Conservation (phyloP, 1,139 yeast species). For the Yamadazyma membranifaciens region DNA sequence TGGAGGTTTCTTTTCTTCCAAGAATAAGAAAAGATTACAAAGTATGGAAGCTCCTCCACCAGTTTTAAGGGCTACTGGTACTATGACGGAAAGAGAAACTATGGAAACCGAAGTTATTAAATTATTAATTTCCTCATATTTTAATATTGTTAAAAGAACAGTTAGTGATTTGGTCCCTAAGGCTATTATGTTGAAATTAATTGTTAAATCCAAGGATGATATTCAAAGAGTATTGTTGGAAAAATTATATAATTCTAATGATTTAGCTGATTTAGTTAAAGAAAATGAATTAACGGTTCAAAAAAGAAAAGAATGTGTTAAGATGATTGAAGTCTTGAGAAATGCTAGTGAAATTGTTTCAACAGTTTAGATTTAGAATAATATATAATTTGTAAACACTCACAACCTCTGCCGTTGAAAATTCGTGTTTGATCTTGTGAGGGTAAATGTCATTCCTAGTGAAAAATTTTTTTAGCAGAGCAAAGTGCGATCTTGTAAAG, state of each 20-base stretch:
- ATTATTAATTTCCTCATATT: slow-evolving; percentile 84
- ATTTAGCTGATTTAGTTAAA: slow-evolving; percentile 74
- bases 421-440: no score
- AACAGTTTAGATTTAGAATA: slow-evolving; percentile 50
- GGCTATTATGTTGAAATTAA: slow-evolving; percentile 90
- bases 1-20: slow-evolving; percentile 90
- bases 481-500: no score
- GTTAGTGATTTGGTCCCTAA: slow-evolving; percentile 93
- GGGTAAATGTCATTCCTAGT: no score
- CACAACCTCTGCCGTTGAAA: no score
- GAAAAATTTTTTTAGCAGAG: no score
- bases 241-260: slow-evolving; percentile 77
- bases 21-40: slow-evolving; percentile 91
- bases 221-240: slow-evolving; percentile 89
- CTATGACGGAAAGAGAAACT: slow-evolving; percentile 91
- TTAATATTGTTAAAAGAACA: slow-evolving; percentile 88
- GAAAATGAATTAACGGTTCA: slow-evolving; percentile 93
- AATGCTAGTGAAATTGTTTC: slow-evolving; percentile 92
- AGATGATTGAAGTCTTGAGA: slow-evolving; percentile 88
- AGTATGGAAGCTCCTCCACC: slow-evolving; percentile 98
- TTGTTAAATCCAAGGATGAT: slow-evolving; percentile 77
- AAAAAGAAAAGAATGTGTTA: slow-evolving; percentile 90
- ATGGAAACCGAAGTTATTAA: slow-evolving; percentile 97
- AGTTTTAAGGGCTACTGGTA: slow-evolving; percentile 90
- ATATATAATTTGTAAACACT: background rate